Conservation (phyloP, 176 grass and related monocot species). For the Musa beccarii region DNA sequence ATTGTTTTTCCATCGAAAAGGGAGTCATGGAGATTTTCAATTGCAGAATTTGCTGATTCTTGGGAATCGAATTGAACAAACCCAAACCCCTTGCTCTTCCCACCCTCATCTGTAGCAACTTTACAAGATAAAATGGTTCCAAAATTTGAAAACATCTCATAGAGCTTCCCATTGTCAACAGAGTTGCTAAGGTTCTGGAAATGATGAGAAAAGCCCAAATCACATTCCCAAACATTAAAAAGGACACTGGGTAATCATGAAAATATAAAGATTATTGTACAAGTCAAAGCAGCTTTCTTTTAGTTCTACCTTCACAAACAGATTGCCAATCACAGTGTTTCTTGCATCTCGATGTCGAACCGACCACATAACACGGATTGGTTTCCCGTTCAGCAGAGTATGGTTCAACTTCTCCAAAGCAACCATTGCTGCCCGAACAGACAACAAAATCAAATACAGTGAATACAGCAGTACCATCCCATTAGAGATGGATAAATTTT, state of each 20-base stretch:
- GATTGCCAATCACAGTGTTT: slow-evolving; percentile 59
- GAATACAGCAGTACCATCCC: slow-evolving; percentile 5
- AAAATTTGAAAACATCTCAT: slow-evolving; percentile 58
- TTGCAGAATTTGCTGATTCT: slow-evolving; percentile 40
- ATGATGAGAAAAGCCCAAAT: background rate
- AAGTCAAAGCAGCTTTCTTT: background rate
- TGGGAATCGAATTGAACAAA: slow-evolving; percentile 72
- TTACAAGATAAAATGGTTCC: slow-evolving; percentile 77
- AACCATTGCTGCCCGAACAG: slow-evolving; percentile 22
- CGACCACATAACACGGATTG: slow-evolving; percentile 84
- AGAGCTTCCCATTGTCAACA: slow-evolving; percentile 37
- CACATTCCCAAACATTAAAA: background rate
- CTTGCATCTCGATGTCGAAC: slow-evolving; percentile 56
- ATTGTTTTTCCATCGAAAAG: slow-evolving; percentile 35
- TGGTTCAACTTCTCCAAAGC: slow-evolving; percentile 66
- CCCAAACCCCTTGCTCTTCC: slow-evolving; percentile 50
- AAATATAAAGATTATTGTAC: background rate
- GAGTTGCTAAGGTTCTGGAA: slow-evolving; percentile 49
- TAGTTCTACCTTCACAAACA: slow-evolving; percentile 78
- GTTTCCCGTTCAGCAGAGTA: slow-evolving; percentile 42
- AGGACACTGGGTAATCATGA: background rate
- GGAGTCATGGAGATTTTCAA: slow-evolving; percentile 48
- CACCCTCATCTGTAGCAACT: slow-evolving; percentile 49
- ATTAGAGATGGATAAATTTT: background rate
- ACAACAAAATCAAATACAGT: slow-evolving; percentile 14